phyloP scores from a whole-genome alignment of 208 protist genomes.

The Wallacemonas sp. region DNA sequence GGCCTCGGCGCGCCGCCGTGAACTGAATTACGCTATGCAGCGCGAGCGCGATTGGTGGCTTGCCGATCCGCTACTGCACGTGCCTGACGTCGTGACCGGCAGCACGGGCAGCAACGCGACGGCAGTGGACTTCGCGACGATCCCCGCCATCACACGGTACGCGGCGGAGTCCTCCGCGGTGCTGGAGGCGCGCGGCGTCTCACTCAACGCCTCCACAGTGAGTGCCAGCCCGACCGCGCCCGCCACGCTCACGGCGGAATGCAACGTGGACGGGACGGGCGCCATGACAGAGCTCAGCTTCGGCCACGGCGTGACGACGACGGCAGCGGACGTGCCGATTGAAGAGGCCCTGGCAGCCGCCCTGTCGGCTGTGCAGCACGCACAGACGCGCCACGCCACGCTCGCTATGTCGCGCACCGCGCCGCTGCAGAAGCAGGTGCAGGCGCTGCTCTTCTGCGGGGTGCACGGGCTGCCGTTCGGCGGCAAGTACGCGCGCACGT shows the following conservation, averaged over 20 bases:
- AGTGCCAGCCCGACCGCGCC: slow-evolving; percentile 19
- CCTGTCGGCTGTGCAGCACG: slow-evolving; percentile 47
- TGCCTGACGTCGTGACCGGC: slow-evolving; percentile 46
- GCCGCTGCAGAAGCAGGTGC: slow-evolving; percentile 62
- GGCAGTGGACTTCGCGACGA: slow-evolving; percentile 29
- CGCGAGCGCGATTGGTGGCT: slow-evolving; percentile 85
- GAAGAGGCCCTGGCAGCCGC: slow-evolving; percentile 61
- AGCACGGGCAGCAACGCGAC: slow-evolving; percentile 27
- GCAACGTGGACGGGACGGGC: slow-evolving; percentile 74
- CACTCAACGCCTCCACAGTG: slow-evolving; percentile 20
- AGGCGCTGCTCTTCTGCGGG: slow-evolving; percentile 71
- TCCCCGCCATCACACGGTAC: slow-evolving; percentile 70
- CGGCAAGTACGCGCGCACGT: slow-evolving; percentile 87
- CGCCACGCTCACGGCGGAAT: slow-evolving; percentile 36
- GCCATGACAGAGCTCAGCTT: slow-evolving; percentile 50
- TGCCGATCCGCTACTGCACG: slow-evolving; percentile 73
- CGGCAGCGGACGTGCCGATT: slow-evolving; percentile 41
- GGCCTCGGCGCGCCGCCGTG: slow-evolving; percentile 58
- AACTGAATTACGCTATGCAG: slow-evolving; percentile 57
- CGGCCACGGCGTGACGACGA: slow-evolving; percentile 23
- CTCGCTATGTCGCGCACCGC: slow-evolving; percentile 61
- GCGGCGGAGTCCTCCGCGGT: slow-evolving; percentile 60
- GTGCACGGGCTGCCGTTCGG: slow-evolving; percentile 67
- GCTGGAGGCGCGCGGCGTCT: slow-evolving; percentile 46
- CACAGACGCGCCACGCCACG: slow-evolving; percentile 74